Conservation (phyloP, 352 stramenopile genomes). For the Salisapilia sapeloensis region DNA sequence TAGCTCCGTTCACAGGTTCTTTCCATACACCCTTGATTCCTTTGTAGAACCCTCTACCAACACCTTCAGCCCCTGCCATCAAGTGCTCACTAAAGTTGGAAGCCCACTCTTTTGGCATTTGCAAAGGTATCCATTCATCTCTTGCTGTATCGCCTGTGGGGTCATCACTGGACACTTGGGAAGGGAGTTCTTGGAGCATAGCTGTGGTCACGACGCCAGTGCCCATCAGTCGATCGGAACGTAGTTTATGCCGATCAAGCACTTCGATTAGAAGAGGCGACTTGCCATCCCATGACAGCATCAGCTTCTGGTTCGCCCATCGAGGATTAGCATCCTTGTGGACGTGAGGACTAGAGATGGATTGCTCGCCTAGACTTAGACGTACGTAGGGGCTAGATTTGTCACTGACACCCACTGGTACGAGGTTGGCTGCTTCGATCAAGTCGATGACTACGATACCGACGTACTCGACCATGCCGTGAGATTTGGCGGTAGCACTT, state of each 20-base stretch:
- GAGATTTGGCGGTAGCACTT: too few species aligned
- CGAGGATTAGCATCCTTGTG: slow-evolving; percentile 49
- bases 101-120: slow-evolving; percentile 55
- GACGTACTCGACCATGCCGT: slow-evolving; percentile 73
- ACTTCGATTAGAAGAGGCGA: slow-evolving; percentile 49
- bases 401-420: slow-evolving; percentile 53
- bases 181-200: slow-evolving; percentile 15
- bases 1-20: slow-evolving; percentile 58
- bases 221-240: slow-evolving; percentile 47
- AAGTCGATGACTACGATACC: slow-evolving; percentile 63
- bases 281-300: slow-evolving; percentile 63
- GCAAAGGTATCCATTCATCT: slow-evolving; percentile 35
- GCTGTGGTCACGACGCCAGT: slow-evolving; percentile 22
- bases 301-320: slow-evolving; percentile 38
- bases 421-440: slow-evolving; percentile 36
- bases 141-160: slow-evolving; percentile 3
- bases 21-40: slow-evolving; percentile 66
- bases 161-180: slow-evolving; percentile 3
- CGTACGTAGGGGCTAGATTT: slow-evolving; percentile 71
- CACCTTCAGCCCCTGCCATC: slow-evolving; percentile 45
- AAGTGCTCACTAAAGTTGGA: slow-evolving; percentile 71
- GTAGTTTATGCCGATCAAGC: slow-evolving; percentile 56
- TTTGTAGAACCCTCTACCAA: slow-evolving; percentile 47
- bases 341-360: slow-evolving; percentile 42
- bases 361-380: slow-evolving; percentile 55